A percentile compares a stretch with the other conserved stretches of the same genome.
These are phyloP conservation scores for Diplodia corticola DNA, from an alignment of 2,329 filamentous ascomycete species.

Conservation along the genomic window DNA sequence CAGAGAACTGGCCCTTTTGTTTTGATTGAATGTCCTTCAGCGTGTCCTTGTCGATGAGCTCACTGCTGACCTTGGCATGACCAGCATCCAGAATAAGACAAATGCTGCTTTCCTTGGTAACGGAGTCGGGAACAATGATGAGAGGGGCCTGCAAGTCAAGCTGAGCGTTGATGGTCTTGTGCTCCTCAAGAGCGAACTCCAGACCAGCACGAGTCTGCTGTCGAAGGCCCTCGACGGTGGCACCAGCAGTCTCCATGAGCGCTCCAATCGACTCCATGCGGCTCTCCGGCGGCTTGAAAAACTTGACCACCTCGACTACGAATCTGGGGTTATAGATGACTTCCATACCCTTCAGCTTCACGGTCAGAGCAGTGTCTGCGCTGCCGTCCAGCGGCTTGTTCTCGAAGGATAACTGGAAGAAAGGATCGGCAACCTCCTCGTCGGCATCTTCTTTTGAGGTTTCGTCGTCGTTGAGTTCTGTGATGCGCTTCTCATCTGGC, in stretches of 20 bases:
- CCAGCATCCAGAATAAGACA: slow-evolving; percentile 95
- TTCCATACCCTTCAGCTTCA: slow-evolving; percentile 92
- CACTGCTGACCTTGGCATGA: slow-evolving; percentile 90
- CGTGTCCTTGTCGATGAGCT: slow-evolving; percentile 88
- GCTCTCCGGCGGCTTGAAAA: slow-evolving; percentile 92
- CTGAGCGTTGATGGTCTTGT: slow-evolving; percentile 96
- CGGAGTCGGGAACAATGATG: slow-evolving; percentile 93
- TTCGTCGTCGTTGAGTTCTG: slow-evolving; percentile 52
- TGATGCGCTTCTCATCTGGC: slow-evolving; percentile 50
- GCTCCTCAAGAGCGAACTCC: slow-evolving; percentile 94
- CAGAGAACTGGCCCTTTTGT: slow-evolving; percentile 81
- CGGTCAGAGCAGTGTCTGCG: slow-evolving; percentile 84
- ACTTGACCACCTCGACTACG: slow-evolving; percentile 84
- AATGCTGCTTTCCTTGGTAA: slow-evolving; percentile 74
- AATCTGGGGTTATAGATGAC: slow-evolving; percentile 97
- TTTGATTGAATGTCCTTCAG: slow-evolving; percentile 88
- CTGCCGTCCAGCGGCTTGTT: slow-evolving; percentile 92
- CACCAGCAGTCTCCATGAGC: slow-evolving; percentile 91
- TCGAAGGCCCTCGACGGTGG: slow-evolving; percentile 89
- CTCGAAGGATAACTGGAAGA: slow-evolving; percentile 92
- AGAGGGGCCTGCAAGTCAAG: slow-evolving; percentile 93
- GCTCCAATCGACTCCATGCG: slow-evolving; percentile 99
- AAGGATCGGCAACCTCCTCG: slow-evolving; percentile 63
- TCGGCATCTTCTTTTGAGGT: slow-evolving; percentile 47
- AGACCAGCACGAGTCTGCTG: slow-evolving; percentile 95